Percentiles rank a stretch among this genome's conserved stretches.
These are phyloP conservation scores for Termitomyces sp. DNA, from an alignment of 768 basidiomycete species.

Conservation along the genomic window DNA sequence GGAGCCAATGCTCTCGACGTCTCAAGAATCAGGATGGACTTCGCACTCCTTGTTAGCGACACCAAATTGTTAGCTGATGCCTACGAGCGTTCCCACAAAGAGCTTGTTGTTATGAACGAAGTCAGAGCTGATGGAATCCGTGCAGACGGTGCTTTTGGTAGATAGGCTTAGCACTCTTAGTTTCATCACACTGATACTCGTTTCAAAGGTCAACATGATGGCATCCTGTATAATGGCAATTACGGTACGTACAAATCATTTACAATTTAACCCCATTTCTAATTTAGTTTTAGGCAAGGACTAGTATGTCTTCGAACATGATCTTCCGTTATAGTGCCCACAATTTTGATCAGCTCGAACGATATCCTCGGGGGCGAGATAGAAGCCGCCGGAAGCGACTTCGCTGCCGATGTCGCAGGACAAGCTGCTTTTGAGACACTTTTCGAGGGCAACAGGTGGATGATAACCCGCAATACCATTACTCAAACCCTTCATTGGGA, in stretches of 20 bases:
- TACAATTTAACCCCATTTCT: neutral
- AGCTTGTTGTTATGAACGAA: slow-evolving; percentile 48
- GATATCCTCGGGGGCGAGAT: slow-evolving; percentile 61
- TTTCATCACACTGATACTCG: neutral
- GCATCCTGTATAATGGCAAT: slow-evolving; percentile 69
- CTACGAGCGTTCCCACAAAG: slow-evolving; percentile 48
- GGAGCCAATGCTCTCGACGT: slow-evolving; percentile 60
- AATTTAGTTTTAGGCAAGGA: slow-evolving; percentile 37
- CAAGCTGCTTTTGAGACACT: slow-evolving; percentile 41
- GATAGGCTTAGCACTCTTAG: slow-evolving; percentile 1
- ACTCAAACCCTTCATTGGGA: slow-evolving; percentile 70
- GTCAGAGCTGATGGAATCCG: slow-evolving; percentile 60
- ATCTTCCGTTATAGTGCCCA: neutral
- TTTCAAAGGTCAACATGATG: slow-evolving; percentile 50
- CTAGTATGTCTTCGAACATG: slow-evolving; percentile 28
- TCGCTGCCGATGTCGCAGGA: slow-evolving; percentile 41
- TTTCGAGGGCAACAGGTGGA: slow-evolving; percentile 45
- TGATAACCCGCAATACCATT: slow-evolving; percentile 58
- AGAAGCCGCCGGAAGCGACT: slow-evolving; percentile 56
- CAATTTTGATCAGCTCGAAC: slow-evolving; percentile 40
- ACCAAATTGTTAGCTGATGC: slow-evolving; percentile 45
- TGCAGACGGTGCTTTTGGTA: slow-evolving; percentile 48
- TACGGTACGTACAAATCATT: slow-evolving; percentile 40
- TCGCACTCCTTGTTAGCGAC: slow-evolving; percentile 38
- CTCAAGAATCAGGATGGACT: slow-evolving; percentile 60